Evolutionary conservation across 441 rosid species (phyloP).

Genomic region (Populus hybrid): DNA sequence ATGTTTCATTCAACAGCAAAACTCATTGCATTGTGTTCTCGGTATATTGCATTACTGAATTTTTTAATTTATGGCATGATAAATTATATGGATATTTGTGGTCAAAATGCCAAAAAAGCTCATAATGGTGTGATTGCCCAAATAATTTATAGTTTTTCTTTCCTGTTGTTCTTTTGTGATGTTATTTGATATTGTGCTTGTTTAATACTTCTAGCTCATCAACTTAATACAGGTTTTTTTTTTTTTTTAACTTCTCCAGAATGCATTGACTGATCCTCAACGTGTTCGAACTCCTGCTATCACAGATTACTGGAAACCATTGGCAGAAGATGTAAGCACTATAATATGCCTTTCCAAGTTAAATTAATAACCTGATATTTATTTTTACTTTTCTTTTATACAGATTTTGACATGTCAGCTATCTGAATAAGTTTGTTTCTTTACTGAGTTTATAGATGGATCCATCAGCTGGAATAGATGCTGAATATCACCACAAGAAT

Average conservation of each 20-base stretch:
- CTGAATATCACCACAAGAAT: slow-evolving; percentile 91
- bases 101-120: background rate
- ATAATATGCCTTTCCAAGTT: slow-evolving; percentile 15
- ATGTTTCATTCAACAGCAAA: background rate
- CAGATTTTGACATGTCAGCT: slow-evolving; percentile 1
- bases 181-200: slow-evolving; percentile 11
- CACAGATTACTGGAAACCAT: slow-evolving; percentile 92
- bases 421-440: slow-evolving; percentile 13
- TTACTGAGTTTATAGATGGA: slow-evolving; percentile 71
- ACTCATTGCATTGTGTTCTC: background rate
- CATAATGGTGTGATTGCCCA: background rate
- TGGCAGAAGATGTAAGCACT: slow-evolving; percentile 90
- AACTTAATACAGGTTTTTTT: slow-evolving; percentile 11
- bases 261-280: slow-evolving; percentile 82
- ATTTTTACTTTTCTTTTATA: background rate
- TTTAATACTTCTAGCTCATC: slow-evolving; percentile 11
- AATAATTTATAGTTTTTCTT: background rate
- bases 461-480: slow-evolving; percentile 89
- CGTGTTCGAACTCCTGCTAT: slow-evolving; percentile 89
- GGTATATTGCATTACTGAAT: background rate
- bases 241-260: slow-evolving; percentile 44
- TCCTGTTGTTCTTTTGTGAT: background rate
- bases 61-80: background rate
- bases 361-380: background rate
- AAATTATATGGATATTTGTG: background rate